These are phyloP conservation scores for Lentinula sp. DNA, from an alignment of 768 basidiomycete genomes.

Conservation along the genomic window DNA sequence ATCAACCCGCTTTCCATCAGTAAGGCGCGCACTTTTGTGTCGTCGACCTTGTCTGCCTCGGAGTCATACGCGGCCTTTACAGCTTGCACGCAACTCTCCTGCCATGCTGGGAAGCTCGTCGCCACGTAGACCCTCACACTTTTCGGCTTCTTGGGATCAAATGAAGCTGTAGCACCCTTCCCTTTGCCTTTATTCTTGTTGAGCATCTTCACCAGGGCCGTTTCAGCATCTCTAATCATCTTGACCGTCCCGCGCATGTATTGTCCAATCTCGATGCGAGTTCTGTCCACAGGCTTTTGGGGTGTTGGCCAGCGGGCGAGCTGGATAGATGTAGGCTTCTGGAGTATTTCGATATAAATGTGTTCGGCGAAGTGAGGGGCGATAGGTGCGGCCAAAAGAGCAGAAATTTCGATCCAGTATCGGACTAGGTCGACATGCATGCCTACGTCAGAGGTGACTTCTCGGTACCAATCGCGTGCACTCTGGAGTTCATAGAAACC, in stretches of 20 bases:
- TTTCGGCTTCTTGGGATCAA: slow-evolving; percentile 84
- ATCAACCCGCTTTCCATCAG: slow-evolving; percentile 71
- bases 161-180: slow-evolving; percentile 38
- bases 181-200: slow-evolving; percentile 69
- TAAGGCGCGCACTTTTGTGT: slow-evolving; percentile 65
- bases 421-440: slow-evolving; percentile 89
- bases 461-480: slow-evolving; percentile 92
- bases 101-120: slow-evolving; percentile 90
- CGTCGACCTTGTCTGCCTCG: slow-evolving; percentile 66
- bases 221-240: slow-evolving; percentile 85
- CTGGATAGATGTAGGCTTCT: slow-evolving; percentile 74
- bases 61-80: slow-evolving; percentile 64
- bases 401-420: slow-evolving; percentile 79
- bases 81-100: slow-evolving; percentile 72
- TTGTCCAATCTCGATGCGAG: slow-evolving; percentile 61
- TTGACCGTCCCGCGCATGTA: slow-evolving; percentile 94
- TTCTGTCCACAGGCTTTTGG: slow-evolving; percentile 49
- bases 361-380: slow-evolving; percentile 94
- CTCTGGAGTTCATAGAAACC: slow-evolving; percentile 96
- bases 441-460: slow-evolving; percentile 80
- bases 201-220: slow-evolving; percentile 70
- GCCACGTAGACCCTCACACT: slow-evolving; percentile 88
- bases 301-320: slow-evolving; percentile 78
- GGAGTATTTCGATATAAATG: slow-evolving; percentile 74
- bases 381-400: slow-evolving; percentile 78